Base-by-base conservation (phyloP, 2,329 filamentous ascomycete species). In the Pyrenochaeta sp. region DNA sequence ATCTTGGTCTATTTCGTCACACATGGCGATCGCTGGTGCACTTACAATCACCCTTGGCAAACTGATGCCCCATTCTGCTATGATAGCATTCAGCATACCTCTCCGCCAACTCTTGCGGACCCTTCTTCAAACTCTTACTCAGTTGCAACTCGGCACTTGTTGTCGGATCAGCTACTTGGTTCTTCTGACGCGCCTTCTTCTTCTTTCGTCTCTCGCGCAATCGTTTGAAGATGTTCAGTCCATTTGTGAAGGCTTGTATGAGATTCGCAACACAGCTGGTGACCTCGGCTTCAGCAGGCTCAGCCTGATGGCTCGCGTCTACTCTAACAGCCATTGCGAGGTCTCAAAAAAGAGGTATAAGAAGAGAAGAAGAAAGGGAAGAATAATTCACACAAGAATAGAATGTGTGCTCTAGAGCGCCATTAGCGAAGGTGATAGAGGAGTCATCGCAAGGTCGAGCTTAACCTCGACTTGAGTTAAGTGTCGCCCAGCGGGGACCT, bases 31-130 rank as follows among this genome's bases (percentile, higher is more conserved):
- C 21, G 21, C 10, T 23, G 24, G 24, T 19, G 4, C 20, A 61
- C 71, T 63, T 54, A 77, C 75, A 61, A 59, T 78, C 76, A 40
- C 76, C 76, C 20, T 68, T 61, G 6, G 72, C 74, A 44, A 74
- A 76, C 5, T 57, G 48, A 31, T 72, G 63, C 11, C 74, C 74
- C 39, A 65, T 65, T 21, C 18, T 29, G 41, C 37, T 61, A 57
- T 32, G 61, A 54, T 72, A 65, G 51, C 69, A 70, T 22, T 60
- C 56, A 41, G 71, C 65, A 56, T 77, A 78, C 38, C 69, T 70
- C n/a, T 66, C 58, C 7, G 68, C 66, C 15, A 78, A 68, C 29
- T 77, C 75, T 44, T 68, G 55, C 2, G 74, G 72, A 2, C 74
- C 74, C 56, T 60, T 60, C 41, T 67, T 61, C 37, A 78, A 58